These are phyloP conservation scores for Cyathus striatus DNA, from an alignment of 768 basidiomycete genomes.

Conservation along the genomic window DNA sequence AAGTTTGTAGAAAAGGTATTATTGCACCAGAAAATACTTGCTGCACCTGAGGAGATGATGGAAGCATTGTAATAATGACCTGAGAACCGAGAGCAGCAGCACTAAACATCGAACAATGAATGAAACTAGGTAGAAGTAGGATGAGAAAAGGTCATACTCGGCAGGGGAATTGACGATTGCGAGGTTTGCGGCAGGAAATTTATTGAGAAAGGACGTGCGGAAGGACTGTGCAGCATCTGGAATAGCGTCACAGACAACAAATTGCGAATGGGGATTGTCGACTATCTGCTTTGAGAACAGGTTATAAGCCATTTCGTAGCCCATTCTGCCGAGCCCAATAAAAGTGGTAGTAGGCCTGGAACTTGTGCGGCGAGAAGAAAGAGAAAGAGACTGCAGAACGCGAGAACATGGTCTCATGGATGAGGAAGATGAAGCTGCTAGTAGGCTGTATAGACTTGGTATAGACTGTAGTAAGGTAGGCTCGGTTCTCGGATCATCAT, in stretches of 20 bases:
- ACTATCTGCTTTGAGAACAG: conserved; percentile 71
- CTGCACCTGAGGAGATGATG: conserved; percentile 84
- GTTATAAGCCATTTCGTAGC: conserved; percentile 81
- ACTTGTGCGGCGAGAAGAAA: conserved; percentile 36
- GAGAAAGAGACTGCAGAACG: conserved; percentile 31
- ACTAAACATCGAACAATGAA: not conserved
- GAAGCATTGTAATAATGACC: conserved; percentile 85
- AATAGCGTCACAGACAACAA: conserved; percentile 77
- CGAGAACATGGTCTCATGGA: conserved; percentile 51
- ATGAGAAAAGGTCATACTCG: conserved; percentile 48
- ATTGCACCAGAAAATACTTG: conserved; percentile 71
- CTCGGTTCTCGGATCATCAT: too few relatives aligned
- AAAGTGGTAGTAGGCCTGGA: too few relatives aligned
- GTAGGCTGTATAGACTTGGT: too few relatives aligned
- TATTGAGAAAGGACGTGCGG: conserved; percentile 43
- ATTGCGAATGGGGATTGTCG: conserved; percentile 45
- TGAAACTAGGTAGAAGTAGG: conserved; percentile 2
- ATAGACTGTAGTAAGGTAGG: too few relatives aligned
- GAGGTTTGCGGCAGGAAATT: conserved; percentile 58
- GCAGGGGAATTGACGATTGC: conserved; percentile 58
- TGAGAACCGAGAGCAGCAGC: conserved; percentile 63
- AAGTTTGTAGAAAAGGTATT: conserved; percentile 51
- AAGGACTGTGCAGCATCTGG: conserved; percentile 56
- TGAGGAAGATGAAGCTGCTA: conserved; percentile 5
- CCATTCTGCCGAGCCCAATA: conserved; percentile 88